Evolutionary conservation across 2,329 filamentous ascomycete species (phyloP).

Genomic region (Xylaria sp.): DNA sequence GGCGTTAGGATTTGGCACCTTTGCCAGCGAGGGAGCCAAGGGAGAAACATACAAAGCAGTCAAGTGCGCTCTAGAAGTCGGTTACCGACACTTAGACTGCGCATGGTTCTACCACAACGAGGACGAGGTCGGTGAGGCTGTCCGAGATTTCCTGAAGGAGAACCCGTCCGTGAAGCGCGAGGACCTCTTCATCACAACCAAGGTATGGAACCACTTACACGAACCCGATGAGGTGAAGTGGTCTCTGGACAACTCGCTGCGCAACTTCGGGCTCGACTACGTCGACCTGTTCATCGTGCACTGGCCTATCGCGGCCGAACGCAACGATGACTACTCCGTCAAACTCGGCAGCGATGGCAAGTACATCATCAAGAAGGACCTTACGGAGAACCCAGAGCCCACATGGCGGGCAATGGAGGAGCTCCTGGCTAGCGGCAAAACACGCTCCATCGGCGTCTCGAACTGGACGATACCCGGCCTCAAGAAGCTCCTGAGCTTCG

Average conservation of each 20-base stretch:
- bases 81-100: conserved; percentile 75
- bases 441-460: conserved; percentile 57
- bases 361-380: conserved; percentile 64
- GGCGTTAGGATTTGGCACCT: conserved; percentile 73
- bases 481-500: conserved; percentile 54
- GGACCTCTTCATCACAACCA: conserved; percentile 71
- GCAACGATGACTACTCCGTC: conserved; percentile 55
- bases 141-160: conserved; percentile 58
- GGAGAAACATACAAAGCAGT: conserved; percentile 73
- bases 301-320: conserved; percentile 60
- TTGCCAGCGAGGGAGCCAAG: conserved; percentile 71
- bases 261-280: conserved; percentile 65
- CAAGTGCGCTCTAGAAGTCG: conserved; percentile 68
- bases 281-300: conserved; percentile 70
- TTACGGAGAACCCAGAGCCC: conserved; percentile 73
- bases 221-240: conserved; percentile 68
- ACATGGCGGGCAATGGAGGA: conserved; percentile 72
- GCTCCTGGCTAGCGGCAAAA: conserved; percentile 48
- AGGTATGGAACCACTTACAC: conserved; percentile 76
- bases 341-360: conserved; percentile 60
- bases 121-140: conserved; percentile 66
- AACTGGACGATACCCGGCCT: conserved; percentile 58
- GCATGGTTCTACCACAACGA: conserved; percentile 79
- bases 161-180: conserved; percentile 60
- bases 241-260: conserved; percentile 64